Evolutionary conservation across 1,284 basidiomycete genomes (phyloP).

Genomic region (Jaminaea rosea): DNA sequence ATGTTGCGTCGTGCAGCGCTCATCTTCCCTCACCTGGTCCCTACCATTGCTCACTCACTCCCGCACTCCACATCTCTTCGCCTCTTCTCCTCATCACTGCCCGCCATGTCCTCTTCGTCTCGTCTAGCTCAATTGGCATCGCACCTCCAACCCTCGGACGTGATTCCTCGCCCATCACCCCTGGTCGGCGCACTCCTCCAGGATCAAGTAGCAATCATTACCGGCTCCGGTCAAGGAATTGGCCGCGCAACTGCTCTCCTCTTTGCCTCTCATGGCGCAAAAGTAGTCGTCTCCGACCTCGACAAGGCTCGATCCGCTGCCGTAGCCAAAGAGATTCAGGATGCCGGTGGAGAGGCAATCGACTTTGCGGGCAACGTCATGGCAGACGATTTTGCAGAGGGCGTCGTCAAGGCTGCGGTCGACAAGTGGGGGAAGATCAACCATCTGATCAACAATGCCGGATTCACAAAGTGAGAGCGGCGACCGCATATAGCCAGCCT

Average conservation of each 20-base stretch:
- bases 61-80: neutral
- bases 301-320: conserved; percentile 50
- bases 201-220: conserved; percentile 75
- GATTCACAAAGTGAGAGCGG: conserved; percentile 56
- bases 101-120: neutral
- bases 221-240: conserved; percentile 53
- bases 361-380: conserved; percentile 33
- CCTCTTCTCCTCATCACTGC: neutral
- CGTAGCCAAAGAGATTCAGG: conserved; percentile 53
- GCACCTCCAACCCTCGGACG: neutral
- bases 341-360: conserved; percentile 60
- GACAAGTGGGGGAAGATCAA: conserved; percentile 43
- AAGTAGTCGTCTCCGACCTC: conserved; percentile 64
- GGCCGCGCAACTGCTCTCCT: conserved; percentile 57
- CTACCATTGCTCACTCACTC: too few species aligned
- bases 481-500: too few species aligned
- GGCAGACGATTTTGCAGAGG: conserved; percentile 62
- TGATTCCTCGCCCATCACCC: conserved; percentile 1
- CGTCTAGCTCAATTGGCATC: neutral
- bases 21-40: too few species aligned
- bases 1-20: too few species aligned
- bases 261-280: conserved; percentile 75
- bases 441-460: conserved; percentile 70
- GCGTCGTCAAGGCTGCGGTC: conserved; percentile 65
- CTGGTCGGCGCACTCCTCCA: conserved; percentile 35